Percentiles rank a stretch among this genome's conserved stretches.
These are phyloP conservation scores for Boechera retrofracta DNA, from an alignment of 345 rosid genomes.

Conservation along the genomic window DNA sequence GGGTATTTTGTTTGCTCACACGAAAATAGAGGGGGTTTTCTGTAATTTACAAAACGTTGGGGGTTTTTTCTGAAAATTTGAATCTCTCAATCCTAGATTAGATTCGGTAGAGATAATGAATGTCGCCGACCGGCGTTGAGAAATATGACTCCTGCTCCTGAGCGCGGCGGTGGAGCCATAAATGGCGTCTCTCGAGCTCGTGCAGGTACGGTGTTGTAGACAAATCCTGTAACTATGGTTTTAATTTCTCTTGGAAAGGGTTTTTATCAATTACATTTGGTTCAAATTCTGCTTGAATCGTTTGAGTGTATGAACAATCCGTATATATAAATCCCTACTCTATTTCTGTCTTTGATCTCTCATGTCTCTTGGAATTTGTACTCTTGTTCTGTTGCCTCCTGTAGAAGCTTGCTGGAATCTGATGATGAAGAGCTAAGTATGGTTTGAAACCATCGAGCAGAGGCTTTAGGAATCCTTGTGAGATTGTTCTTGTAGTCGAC, in stretches of 20 bases:
- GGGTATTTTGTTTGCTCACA: background rate
- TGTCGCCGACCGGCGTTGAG: background rate
- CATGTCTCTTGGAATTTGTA: constrained; percentile 7
- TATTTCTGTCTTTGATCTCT: background rate
- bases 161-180: background rate
- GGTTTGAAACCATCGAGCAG: constrained; percentile 74
- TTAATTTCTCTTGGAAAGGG: background rate
- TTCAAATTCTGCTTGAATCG: constrained; percentile 23
- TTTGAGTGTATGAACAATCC: constrained; percentile 18
- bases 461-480: constrained; percentile 83
- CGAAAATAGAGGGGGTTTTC: background rate
- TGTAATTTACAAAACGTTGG: background rate
- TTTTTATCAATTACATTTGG: constrained; percentile 7
- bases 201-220: background rate
- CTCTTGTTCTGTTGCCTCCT: background rate
- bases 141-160: background rate
- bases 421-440: constrained; percentile 46
- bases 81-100: background rate
- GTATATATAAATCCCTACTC: constrained; percentile 1
- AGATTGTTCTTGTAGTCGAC: constrained; percentile 80
- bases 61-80: background rate
- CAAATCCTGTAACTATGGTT: background rate
- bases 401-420: constrained; percentile 34
- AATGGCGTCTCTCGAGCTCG: background rate
- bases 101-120: background rate